Evolutionary conservation across 1,284 basidiomycete species (phyloP), one percentile per base, ranked within the genome.

Genomic region (Fomitopsis schrenkii): DNA sequence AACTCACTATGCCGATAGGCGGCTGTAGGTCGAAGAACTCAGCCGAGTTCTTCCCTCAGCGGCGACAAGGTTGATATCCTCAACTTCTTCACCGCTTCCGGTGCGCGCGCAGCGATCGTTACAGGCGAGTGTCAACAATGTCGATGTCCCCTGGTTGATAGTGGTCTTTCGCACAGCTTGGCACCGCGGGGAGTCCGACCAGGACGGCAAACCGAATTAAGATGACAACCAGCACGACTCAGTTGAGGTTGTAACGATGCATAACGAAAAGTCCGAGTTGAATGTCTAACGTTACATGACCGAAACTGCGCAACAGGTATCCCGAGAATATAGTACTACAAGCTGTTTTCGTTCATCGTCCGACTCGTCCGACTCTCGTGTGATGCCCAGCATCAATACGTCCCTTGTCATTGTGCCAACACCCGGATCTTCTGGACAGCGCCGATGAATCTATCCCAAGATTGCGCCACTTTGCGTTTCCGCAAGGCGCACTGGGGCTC

Each of bases 1-100:
- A 22, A 22, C 2, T 22, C 22, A 36, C 35, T 36, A 36, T 2
- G 10, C 35, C 10, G 35, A 22, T 36, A 36, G 7, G 6, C 35
- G 35, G 35, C 1, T 36, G 35, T 12, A 22, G 22, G 22, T 36
- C 35, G 35, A 6, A 36, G 7, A 36, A 36, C 35, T 36, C 35
- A 12, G 35, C 10, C 10, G 35, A 36, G 35, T 36, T 9, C 33
- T 33, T 4, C 7, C 50, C 40, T 17, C 58, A 83, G 81, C 48
- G 82, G 81, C n/a, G 67, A 74, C n/a, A 78, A 72, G 61, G 68
- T 84, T 22, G 72, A 72, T 26, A 75, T 83, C 19, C 70, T 80
- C 12, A 77, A 77, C 7, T 79, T 73, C 5, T 77, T 77, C 4
- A 71, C 81, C 50, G 76, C 76, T 42, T 71, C 78, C 19, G 75